These are phyloP conservation scores for Boletus sp. DNA, from an alignment of 768 basidiomycete genomes.

Conservation along the genomic window DNA sequence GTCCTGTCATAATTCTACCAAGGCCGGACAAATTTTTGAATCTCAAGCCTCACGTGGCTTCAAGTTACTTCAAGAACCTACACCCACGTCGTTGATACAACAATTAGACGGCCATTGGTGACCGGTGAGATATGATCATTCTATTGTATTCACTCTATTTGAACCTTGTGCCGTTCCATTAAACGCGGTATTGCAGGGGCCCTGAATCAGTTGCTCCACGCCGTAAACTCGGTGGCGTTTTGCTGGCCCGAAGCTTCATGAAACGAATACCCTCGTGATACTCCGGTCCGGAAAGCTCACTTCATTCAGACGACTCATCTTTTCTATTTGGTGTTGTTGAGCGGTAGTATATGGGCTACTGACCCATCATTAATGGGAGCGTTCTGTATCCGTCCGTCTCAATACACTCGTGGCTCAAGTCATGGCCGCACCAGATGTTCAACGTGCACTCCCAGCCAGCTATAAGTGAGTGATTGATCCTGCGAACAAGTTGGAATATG, in stretches of 20 bases:
- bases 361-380: background rate
- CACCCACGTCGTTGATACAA: background rate
- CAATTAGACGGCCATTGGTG: background rate
- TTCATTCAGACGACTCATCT: background rate
- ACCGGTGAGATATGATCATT: background rate
- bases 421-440: conserved; percentile 26
- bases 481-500: background rate
- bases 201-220: background rate
- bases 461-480: conserved; percentile 14
- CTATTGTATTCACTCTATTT: too few species aligned
- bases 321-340: background rate
- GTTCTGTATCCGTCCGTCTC: background rate
- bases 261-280: background rate
- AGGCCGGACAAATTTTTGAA: background rate
- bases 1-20: background rate
- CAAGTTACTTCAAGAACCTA: background rate
- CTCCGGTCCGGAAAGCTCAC: background rate
- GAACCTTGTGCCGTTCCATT: background rate
- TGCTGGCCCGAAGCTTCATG: background rate
- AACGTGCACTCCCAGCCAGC: conserved; percentile 9
- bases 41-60: background rate
- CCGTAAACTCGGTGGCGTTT: background rate
- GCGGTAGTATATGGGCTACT: background rate
- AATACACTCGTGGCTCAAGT: background rate
- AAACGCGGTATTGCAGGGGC: background rate